Base-by-base conservation (phyloP, 768 basidiomycete species). In the Suillus spraguei region DNA sequence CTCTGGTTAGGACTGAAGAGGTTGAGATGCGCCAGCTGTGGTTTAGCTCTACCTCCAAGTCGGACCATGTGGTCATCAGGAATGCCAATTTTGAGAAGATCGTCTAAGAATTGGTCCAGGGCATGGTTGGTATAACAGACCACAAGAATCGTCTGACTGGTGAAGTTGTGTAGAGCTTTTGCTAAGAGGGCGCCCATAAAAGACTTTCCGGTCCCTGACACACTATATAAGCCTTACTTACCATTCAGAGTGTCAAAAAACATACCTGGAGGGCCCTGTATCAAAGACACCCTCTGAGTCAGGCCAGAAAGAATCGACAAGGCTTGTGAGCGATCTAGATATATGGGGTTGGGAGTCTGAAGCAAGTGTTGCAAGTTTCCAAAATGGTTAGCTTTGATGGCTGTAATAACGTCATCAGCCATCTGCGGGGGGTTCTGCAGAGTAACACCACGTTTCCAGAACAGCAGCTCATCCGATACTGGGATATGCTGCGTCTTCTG, bases 101-200 rank as follows among this genome's bases (percentile, higher is more conserved):
- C 81, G 44, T 83, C 81, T 16, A 89, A 76, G 54, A 89, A 84
- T 59, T 87, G 83, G 67, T 88, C 87, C 0, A 89, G 78, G 0
- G 87, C 87, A 64, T 89, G 87, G 63, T 89, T 89, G 0, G 87
- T 89, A 63, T 83, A 88, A 68, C 86, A 87, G 41, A 86, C 83
- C 9, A 88, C 85, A 13, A 88, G 79, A 36, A 89, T 87, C 0
- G 69, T 83, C 42, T 76, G 72, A 0, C 64, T 20, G 0, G 81
- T 81, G 59, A 70, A 71, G n/a, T 82, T 78, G 61, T 87, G 81
- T 5, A 87, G 69, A 16, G 79, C 71, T 63, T 87, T 88, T 0
- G 85, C 85, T 4, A 87, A 69, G 0, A 88, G 74, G 0, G 85
- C 84, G 1, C 87, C 87, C 38, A 88, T 82, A 68, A 87, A 87